Percentiles rank a stretch among this genome's conserved stretches.
Conservation (phyloP, 768 basidiomycete species). For the Collybia mongolica region DNA sequence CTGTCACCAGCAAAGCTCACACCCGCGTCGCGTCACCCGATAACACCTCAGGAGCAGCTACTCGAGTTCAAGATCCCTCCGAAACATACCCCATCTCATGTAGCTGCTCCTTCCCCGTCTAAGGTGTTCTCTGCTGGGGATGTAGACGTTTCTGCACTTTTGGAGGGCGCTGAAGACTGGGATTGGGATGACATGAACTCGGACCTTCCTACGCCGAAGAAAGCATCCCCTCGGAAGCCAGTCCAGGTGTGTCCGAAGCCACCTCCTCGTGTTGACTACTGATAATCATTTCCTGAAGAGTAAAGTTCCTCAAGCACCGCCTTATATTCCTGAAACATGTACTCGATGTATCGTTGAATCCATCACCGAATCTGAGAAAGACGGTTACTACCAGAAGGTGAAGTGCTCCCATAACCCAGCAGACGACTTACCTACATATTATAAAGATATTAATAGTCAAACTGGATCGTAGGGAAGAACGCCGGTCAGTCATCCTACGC, state of each 20-base stretch:
- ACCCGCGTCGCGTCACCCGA: neutral
- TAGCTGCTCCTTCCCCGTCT: slow-evolving; percentile 14
- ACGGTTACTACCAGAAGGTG: slow-evolving; percentile 42
- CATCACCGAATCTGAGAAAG: slow-evolving; percentile 33
- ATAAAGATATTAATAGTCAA: slow-evolving; percentile 51
- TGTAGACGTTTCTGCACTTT: slow-evolving; percentile 44
- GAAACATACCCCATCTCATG: slow-evolving; percentile 9
- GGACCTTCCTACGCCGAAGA: slow-evolving; percentile 52
- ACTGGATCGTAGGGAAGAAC: slow-evolving; percentile 34
- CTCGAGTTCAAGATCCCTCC: slow-evolving; percentile 12
- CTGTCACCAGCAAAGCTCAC: slow-evolving; percentile 23
- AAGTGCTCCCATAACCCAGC: neutral
- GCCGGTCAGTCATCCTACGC: slow-evolving; percentile 54
- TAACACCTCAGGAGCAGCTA: no score
- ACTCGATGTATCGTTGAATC: slow-evolving; percentile 57
- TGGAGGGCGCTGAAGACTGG: slow-evolving; percentile 72
- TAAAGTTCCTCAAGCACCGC: slow-evolving; percentile 12
- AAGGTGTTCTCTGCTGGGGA: slow-evolving; percentile 26
- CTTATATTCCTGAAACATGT: slow-evolving; percentile 34
- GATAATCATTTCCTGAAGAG: slow-evolving; percentile 3
- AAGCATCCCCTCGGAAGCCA: slow-evolving; percentile 28
- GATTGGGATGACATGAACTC: slow-evolving; percentile 53
- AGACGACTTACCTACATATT: neutral
- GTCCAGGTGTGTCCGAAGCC: slow-evolving; percentile 15
- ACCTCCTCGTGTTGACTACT: slow-evolving; percentile 1